Conservation (phyloP, 768 basidiomycete species). For the Boletus coccyginus region DNA sequence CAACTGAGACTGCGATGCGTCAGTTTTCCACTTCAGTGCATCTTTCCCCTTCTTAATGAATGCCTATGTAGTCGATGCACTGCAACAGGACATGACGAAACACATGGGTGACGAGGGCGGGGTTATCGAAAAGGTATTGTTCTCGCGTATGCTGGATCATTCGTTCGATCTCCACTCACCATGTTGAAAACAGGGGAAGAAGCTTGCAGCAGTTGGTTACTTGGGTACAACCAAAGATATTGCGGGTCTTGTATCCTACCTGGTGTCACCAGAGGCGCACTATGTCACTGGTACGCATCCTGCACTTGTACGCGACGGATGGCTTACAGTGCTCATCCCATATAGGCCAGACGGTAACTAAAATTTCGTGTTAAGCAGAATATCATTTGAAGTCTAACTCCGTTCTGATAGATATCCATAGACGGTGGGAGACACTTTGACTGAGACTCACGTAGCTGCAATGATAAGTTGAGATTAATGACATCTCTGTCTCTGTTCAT, state of each 20-base stretch:
- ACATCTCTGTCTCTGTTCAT: too few species aligned
- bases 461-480: not conserved
- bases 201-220: conserved; percentile 17
- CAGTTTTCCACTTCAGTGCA: too few species aligned
- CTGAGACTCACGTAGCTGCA: not conserved
- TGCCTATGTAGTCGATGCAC: too few species aligned
- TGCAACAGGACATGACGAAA: too few species aligned
- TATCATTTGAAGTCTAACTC: not conserved
- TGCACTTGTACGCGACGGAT: not conserved
- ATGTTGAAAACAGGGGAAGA: conserved; percentile 6
- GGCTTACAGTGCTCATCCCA: not conserved
- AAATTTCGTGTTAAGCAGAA: not conserved
- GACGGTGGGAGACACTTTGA: conserved; percentile 28
- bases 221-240: conserved; percentile 31
- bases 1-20: too few species aligned
- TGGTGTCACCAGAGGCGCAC: conserved; percentile 33
- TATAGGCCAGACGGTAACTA: conserved; percentile 28
- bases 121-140: too few species aligned
- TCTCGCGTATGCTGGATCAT: not conserved
- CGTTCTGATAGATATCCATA: conserved; percentile 18
- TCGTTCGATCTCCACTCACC: not conserved
- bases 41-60: too few species aligned
- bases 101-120: too few species aligned
- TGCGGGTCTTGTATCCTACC: conserved; percentile 37
- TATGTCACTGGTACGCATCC: conserved; percentile 32